Percentiles rank a stretch among this genome's conserved stretches.
Evolutionary conservation across 1,139 yeast species (phyloP).

Genomic region (Sugiyamaella castrensis): DNA sequence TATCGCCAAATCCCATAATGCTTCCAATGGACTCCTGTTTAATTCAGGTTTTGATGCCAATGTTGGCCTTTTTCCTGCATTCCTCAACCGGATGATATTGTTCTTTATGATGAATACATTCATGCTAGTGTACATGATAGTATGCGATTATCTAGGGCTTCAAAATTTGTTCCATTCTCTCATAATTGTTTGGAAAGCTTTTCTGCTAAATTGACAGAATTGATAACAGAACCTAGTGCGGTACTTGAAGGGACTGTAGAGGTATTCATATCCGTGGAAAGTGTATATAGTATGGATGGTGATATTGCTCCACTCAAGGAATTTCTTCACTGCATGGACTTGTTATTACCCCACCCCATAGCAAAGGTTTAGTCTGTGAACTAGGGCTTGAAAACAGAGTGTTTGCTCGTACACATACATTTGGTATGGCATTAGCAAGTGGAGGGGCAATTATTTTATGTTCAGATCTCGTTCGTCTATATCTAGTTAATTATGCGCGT

Average conservation of each 20-base stretch:
- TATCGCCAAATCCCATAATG: conserved; percentile 26
- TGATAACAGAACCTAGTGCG: conserved; percentile 4
- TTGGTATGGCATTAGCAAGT: conserved; percentile 32
- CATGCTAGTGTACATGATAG: conserved; percentile 36
- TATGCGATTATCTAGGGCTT: conserved; percentile 27
- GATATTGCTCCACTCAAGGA: conserved; percentile 28
- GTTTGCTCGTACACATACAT: conserved; percentile 29
- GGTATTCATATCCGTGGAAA: conserved; percentile 31
- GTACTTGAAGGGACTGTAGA: conserved; percentile 10
- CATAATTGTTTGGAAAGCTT: conserved; percentile 24
- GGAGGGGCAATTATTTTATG: conserved; percentile 31
- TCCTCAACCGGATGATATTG: conserved; percentile 29
- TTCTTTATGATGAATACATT: conserved; percentile 31
- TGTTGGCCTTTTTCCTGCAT: conserved; percentile 27
- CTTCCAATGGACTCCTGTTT: conserved; percentile 27
- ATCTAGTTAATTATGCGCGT: conserved; percentile 31
- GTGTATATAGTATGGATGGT: conserved; percentile 35
- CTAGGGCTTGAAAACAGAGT: conserved; percentile 24
- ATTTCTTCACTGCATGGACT: conserved; percentile 17
- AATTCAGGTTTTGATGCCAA: conserved; percentile 35
- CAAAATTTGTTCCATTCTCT: conserved; percentile 14
- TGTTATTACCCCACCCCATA: conserved; percentile 17
- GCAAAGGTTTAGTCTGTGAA: conserved; percentile 26
- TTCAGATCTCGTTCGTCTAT: conserved; percentile 21
- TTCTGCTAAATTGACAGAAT: not conserved